Conservation (phyloP, 257 asterid species). For the Striga asiatica region DNA sequence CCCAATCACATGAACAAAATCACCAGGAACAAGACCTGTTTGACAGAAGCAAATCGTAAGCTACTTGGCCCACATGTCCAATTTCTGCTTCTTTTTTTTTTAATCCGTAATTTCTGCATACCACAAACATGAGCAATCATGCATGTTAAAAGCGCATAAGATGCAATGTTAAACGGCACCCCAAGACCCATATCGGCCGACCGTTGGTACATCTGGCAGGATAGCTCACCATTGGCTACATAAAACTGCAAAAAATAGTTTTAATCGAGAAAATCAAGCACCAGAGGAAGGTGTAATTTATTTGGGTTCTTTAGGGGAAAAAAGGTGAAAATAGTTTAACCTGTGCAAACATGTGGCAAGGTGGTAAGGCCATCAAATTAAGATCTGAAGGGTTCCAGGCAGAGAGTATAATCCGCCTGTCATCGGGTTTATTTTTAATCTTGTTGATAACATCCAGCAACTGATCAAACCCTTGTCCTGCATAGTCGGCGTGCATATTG, state of each 20-base stretch:
- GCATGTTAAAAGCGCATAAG: conserved; percentile 67
- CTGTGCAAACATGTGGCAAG: conserved; percentile 92
- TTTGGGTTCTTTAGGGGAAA: neutral
- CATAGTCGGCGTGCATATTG: conserved; percentile 60
- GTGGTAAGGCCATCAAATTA: conserved; percentile 69
- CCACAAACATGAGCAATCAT: conserved; percentile 84
- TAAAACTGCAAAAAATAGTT: conserved; percentile 46
- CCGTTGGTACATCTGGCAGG: conserved; percentile 86
- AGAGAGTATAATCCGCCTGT: conserved; percentile 54
- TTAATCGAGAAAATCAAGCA: neutral
- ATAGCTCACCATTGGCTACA: conserved; percentile 63
- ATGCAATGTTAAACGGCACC: conserved; percentile 73
- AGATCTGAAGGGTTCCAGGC: conserved; percentile 88
- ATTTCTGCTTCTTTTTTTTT: no score
- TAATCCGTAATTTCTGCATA: conserved; percentile 8
- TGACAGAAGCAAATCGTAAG: neutral
- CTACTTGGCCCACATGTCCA: neutral
- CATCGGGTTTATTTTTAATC: conserved; percentile 62
- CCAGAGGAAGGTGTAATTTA: neutral
- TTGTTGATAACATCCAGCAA: conserved; percentile 57
- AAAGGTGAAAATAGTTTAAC: conserved; percentile 14
- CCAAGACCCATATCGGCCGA: conserved; percentile 90
- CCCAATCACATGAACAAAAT: conserved; percentile 77
- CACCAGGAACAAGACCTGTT: conserved; percentile 81
- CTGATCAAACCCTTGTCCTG: conserved; percentile 81